phyloP scores from a whole-genome alignment of 2,329 filamentous ascomycete genomes.

The Fusarium subtropicale region DNA sequence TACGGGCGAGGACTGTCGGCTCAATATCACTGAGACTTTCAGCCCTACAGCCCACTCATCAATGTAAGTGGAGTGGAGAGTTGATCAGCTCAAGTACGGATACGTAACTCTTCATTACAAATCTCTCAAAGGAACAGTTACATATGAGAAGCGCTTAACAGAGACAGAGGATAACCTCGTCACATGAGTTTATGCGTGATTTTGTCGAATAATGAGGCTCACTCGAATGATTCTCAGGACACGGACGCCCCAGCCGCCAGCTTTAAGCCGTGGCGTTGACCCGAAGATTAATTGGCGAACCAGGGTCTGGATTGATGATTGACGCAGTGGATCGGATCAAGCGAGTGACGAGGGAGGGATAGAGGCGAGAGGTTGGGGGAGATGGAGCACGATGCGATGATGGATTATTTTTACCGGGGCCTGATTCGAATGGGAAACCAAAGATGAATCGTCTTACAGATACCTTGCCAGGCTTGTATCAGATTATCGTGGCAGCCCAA shows the following conservation, averaged over 20 bases:
- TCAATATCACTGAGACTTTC: constrained; percentile 10
- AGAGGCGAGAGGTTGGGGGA: constrained; percentile 16
- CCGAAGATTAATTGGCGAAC: constrained; percentile 20
- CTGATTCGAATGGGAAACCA: constrained; percentile 21
- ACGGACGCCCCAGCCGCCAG: constrained; percentile 10
- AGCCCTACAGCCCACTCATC: constrained; percentile 35
- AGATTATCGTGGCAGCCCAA: constrained; percentile 16
- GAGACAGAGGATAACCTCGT: constrained; percentile 6
- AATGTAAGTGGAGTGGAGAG: constrained; percentile 7
- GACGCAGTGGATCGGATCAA: constrained; percentile 14
- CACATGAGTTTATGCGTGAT: neutral
- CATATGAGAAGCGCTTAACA: neutral
- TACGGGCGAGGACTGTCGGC: neutral
- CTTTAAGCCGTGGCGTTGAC: constrained; percentile 25
- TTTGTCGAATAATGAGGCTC: constrained; percentile 31
- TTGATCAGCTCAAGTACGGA: neutral
- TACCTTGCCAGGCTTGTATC: constrained; percentile 4
- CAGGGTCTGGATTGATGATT: constrained; percentile 7
- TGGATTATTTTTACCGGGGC: constrained; percentile 19
- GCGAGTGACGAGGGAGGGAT: constrained; percentile 20
- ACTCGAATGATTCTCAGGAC: constrained; percentile 24
- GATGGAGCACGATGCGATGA: constrained; percentile 9
- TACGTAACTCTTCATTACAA: neutral
- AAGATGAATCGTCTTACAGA: constrained; percentile 8
- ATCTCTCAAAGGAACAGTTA: neutral